A percentile compares a stretch with the other conserved stretches of the same genome.
Evolutionary conservation across 2,329 filamentous ascomycete genomes (phyloP).

Genomic region (Trichophyton schoenleinii): DNA sequence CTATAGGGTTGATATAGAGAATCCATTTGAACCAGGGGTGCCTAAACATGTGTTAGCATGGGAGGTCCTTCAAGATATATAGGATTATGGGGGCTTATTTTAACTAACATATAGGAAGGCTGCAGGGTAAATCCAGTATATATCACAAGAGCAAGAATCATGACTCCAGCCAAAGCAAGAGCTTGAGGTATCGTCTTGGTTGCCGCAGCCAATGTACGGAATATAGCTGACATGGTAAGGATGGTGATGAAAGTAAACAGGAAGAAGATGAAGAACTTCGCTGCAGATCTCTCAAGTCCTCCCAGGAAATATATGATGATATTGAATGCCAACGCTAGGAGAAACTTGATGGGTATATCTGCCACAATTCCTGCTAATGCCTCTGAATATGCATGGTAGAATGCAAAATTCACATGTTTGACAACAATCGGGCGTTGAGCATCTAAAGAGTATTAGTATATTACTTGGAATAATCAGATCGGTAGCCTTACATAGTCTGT

Average conservation of each 20-base stretch:
- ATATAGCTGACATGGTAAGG: constrained; percentile 47
- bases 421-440: constrained; percentile 85
- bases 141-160: constrained; percentile 47
- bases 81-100: neutral
- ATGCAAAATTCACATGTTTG: constrained; percentile 75
- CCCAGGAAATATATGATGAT: constrained; percentile 76
- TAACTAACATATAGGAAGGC: constrained; percentile 25
- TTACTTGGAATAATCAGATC: neutral
- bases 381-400: constrained; percentile 83
- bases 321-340: constrained; percentile 64
- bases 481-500: constrained; percentile 16
- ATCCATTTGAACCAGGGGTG: constrained; percentile 56
- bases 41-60: constrained; percentile 22
- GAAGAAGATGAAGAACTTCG: constrained; percentile 51
- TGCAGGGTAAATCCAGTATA: constrained; percentile 54
- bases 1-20: constrained; percentile 52
- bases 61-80: neutral
- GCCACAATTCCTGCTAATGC: constrained; percentile 73
- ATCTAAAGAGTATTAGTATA: constrained; percentile 43
- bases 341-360: constrained; percentile 73
- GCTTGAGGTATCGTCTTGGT: constrained; percentile 52
- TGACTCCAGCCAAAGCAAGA: constrained; percentile 43
- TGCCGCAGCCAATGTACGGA: constrained; percentile 46
- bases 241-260: constrained; percentile 49
- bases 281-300: constrained; percentile 42